Conservation (phyloP, 2,329 filamentous ascomycete genomes). For the Paraphaeosphaeria sporulosa region DNA sequence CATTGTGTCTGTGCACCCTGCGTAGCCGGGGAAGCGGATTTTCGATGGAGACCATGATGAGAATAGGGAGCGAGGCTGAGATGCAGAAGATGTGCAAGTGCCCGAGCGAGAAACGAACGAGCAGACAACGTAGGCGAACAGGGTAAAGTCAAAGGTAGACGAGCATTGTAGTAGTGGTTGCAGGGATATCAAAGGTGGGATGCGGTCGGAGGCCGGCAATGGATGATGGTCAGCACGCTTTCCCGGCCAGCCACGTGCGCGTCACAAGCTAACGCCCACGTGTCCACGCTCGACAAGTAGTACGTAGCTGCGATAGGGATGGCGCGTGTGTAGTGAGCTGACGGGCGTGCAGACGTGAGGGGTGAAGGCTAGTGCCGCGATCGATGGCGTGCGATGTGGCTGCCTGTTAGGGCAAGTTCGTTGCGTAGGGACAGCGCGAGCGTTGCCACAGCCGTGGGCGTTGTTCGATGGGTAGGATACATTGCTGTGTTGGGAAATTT, state of each 20-base stretch:
- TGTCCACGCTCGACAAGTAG: conserved; percentile 15
- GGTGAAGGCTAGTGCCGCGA: conserved; percentile 13
- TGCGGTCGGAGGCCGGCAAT: conserved; percentile 13
- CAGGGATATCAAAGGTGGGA: conserved; percentile 11
- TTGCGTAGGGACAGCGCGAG: not conserved
- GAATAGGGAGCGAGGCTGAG: not conserved
- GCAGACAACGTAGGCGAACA: not conserved
- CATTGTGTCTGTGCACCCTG: conserved; percentile 56
- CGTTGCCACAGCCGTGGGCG: conserved; percentile 16
- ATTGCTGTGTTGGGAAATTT: conserved; percentile 14
- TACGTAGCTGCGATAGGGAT: conserved; percentile 16
- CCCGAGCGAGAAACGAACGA: not conserved
- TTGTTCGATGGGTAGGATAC: conserved; percentile 2
- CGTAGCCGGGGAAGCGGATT: conserved; percentile 41
- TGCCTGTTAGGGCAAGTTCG: conserved; percentile 13
- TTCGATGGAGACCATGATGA: conserved; percentile 26
- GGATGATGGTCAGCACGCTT: conserved; percentile 1
- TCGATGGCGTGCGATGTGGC: not conserved
- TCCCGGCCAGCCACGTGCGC: too few species aligned
- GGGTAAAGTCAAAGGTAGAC: not conserved
- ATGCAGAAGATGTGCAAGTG: not conserved
- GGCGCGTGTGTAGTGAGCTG: not conserved
- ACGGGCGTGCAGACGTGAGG: conserved; percentile 9
- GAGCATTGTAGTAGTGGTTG: conserved; percentile 3
- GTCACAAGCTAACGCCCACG: conserved; percentile 16